phyloP scores from a whole-genome alignment of 495 filamentous ascomycete species.

The Penicillium daleae region DNA sequence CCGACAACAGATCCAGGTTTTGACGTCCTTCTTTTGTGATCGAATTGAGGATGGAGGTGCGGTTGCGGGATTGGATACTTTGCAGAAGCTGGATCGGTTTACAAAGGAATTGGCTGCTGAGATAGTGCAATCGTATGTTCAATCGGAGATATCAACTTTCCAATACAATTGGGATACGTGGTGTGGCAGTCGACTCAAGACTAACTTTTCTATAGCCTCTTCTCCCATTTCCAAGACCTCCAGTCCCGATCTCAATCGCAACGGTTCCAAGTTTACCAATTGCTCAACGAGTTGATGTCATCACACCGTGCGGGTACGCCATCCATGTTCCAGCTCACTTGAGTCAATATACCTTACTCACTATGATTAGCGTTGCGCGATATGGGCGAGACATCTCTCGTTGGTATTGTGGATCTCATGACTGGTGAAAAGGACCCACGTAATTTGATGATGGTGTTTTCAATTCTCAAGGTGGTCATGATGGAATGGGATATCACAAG shows the following conservation, averaged over 20 bases:
- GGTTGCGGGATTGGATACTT: constrained; percentile 49
- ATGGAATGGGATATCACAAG: constrained; percentile 71
- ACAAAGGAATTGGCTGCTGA: constrained; percentile 52
- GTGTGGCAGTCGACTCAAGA: background rate
- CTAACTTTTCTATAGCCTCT: constrained; percentile 42
- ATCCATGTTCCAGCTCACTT: background rate
- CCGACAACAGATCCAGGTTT: constrained; percentile 66
- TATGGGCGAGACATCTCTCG: constrained; percentile 62
- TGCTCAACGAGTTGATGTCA: constrained; percentile 68
- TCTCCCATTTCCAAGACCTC: constrained; percentile 57
- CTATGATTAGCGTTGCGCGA: constrained; percentile 49
- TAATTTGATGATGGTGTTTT: constrained; percentile 80
- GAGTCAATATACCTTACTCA: constrained; percentile 20
- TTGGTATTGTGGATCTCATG: constrained; percentile 68
- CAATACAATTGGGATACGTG: background rate
- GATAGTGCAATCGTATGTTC: constrained; percentile 53
- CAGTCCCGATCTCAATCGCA: constrained; percentile 66
- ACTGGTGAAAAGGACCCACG: constrained; percentile 78
- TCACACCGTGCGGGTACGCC: constrained; percentile 62
- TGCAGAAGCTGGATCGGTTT: constrained; percentile 54
- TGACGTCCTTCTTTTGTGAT: constrained; percentile 63
- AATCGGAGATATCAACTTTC: background rate
- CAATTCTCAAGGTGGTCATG: constrained; percentile 70
- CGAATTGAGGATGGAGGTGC: constrained; percentile 64
- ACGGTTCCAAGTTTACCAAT: constrained; percentile 64